Percentiles rank a stretch among this genome's conserved stretches.
Conservation (phyloP, 2,329 filamentous ascomycete genomes). For the Seiridium unicorne region DNA sequence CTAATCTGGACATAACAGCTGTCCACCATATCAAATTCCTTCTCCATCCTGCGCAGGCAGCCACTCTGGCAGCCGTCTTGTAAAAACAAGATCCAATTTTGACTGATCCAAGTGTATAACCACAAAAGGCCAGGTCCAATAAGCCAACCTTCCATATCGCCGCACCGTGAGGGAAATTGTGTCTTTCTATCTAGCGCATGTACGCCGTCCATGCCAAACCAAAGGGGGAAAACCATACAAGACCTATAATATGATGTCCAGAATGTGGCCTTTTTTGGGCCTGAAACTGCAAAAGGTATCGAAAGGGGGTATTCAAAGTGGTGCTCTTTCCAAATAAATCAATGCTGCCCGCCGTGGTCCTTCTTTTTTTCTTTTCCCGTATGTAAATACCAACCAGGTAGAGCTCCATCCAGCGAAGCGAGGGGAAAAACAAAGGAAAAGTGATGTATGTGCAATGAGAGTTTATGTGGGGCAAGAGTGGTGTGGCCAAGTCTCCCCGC, state of each 20-base stretch:
- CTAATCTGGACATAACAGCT: too few relatives aligned
- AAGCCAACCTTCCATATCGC: not conserved
- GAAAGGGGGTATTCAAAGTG: constrained; percentile 11
- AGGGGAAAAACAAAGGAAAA: constrained; percentile 6
- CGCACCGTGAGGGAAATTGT: not conserved
- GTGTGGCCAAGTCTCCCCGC: not conserved
- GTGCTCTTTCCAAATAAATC: constrained; percentile 1
- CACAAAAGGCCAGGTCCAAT: not conserved
- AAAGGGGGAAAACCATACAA: not conserved
- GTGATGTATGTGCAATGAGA: not conserved
- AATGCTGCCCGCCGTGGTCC: not conserved
- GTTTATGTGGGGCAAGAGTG: not conserved
- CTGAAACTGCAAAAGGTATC: constrained; percentile 11
- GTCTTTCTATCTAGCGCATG: not conserved
- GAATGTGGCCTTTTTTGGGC: not conserved
- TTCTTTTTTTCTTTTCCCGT: not conserved
- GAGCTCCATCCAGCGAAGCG: not conserved
- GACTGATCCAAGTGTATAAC: not conserved
- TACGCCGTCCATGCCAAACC: not conserved
- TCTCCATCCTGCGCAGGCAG: too few relatives aligned
- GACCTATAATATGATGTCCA: not conserved
- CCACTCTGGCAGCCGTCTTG: not conserved
- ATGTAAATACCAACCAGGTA: not conserved
- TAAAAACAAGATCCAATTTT: not conserved
- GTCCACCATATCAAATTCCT: too few relatives aligned